A percentile compares a stretch with the other conserved stretches of the same genome.
Evolutionary conservation across 139 green algal genomes (phyloP).

Genomic region (Helicosporidium sp.): DNA sequence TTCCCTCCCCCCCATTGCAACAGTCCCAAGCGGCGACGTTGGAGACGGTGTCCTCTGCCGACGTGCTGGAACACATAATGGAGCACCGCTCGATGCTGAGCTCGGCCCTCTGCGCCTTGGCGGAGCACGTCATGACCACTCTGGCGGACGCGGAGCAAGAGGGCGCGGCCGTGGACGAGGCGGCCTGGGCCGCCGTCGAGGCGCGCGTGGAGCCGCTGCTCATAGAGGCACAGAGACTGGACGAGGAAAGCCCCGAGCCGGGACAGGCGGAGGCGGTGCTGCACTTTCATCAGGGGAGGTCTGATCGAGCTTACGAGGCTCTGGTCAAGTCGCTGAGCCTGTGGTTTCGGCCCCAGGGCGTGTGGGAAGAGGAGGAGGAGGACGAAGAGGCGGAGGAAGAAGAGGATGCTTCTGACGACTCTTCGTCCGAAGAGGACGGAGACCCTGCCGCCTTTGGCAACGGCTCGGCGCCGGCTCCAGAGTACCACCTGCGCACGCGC

Average conservation of each 20-base stretch:
- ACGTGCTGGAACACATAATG: constrained; percentile 7
- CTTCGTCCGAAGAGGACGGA: not conserved
- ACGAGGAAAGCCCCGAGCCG: constrained; percentile 42
- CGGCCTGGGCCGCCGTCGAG: constrained; percentile 4
- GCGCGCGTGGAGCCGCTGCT: constrained; percentile 28
- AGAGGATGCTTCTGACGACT: constrained; percentile 9
- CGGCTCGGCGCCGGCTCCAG: no score
- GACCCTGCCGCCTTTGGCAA: not conserved
- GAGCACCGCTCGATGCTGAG: constrained; percentile 16
- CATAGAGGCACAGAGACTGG: constrained; percentile 6
- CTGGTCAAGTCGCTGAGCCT: constrained; percentile 44
- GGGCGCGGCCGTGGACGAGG: constrained; percentile 1
- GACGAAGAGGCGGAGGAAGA: constrained; percentile 8
- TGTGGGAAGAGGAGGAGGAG: constrained; percentile 10
- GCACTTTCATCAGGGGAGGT: constrained; percentile 25
- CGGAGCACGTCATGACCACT: constrained; percentile 33
- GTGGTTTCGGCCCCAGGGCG: constrained; percentile 31
- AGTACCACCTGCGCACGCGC: not conserved
- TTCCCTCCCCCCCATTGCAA: not conserved
- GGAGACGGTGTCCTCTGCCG: not conserved
- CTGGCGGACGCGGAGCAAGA: constrained; percentile 12
- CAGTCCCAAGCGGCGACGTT: no score
- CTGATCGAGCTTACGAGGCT: constrained; percentile 37
- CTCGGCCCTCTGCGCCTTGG: constrained; percentile 35
- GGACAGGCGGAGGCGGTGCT: constrained; percentile 40